Base-by-base conservation (phyloP, 2,329 filamentous ascomycete genomes). In the Phyllosticta citriasiana region DNA sequence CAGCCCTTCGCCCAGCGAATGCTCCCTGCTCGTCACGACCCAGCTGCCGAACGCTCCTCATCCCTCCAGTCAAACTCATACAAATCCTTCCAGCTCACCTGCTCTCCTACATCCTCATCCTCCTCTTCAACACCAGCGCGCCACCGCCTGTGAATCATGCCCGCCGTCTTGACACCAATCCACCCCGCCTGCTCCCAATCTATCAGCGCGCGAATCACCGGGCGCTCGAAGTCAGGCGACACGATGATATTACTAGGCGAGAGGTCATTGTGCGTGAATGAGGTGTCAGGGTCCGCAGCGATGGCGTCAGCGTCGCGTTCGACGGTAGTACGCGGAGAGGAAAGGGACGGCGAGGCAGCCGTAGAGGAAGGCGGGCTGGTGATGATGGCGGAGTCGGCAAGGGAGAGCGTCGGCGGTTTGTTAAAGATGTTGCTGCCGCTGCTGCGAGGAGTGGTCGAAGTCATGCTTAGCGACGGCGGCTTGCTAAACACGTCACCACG, bases 101-200 rank as follows among this genome's bases (percentile, higher is more conserved):
- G 10, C 33, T 26, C 58, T 12, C n/a, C 40, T 33, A 35, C 58
- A 5, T n/a, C 40, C 53, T 22, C 55, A 40, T 60, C 58, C 6
- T 26, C 58, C 10, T 60, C 53, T 52, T 54, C 19, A n/a, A 24
- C 53, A 56, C 22, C 40, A 55, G 62, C 26, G 59, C 53, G 25
- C 63, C 54, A 6, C 53, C 56, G 33, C 12, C 26, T 25, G 58
- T 65, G 64, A 16, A 65, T 55, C 14, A 35, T 26, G n/a, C 19
- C 55, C 10, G 62, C 63, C 47, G 52, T 64, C 51, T 62, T 59
- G 59, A 63, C 63, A 33, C 64, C 64, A 53, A 65, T 62, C 40
- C 58, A 64, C 26, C 64, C 64, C 14, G 63, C 64, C 57, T 63
- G 64, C 61, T 64, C 64, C 64, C 64, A 63, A 47, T 65, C 63